Evolutionary conservation across 1,284 basidiomycete species (phyloP).

Genomic region (Ustilago bromivora): DNA sequence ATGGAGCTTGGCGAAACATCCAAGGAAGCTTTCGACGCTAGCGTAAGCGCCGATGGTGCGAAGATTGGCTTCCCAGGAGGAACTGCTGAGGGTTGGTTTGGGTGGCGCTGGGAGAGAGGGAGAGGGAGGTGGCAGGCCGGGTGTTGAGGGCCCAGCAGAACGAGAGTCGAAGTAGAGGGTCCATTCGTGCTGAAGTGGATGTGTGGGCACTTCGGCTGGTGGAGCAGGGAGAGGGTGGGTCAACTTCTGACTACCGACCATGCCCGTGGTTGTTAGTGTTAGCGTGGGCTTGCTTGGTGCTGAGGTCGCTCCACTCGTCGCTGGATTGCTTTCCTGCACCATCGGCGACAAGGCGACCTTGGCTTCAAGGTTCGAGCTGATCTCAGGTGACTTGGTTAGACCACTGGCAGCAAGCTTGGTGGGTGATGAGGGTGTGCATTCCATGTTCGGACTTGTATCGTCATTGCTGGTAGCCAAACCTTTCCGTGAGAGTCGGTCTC

Average conservation of each 20-base stretch:
- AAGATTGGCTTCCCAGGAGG: constrained; percentile 57
- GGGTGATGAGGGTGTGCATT: constrained; percentile 16
- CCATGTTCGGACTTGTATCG: constrained; percentile 2
- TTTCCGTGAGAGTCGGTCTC: constrained; percentile 59
- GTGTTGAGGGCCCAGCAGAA: constrained; percentile 10
- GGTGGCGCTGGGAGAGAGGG: constrained; percentile 81
- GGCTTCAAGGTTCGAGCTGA: neutral
- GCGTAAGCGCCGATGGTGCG: constrained; percentile 60
- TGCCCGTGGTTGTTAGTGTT: constrained; percentile 2
- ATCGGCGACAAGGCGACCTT: neutral
- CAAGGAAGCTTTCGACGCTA: constrained; percentile 83
- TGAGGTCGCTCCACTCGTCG: neutral
- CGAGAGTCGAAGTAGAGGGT: constrained; percentile 84
- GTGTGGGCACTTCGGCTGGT: constrained; percentile 62
- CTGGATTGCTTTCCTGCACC: neutral
- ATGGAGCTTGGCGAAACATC: constrained; percentile 94
- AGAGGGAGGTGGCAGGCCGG: constrained; percentile 77
- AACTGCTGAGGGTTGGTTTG: constrained; percentile 70
- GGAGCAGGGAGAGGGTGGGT: constrained; percentile 20
- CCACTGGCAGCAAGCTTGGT: constrained; percentile 2
- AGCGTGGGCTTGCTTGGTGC: constrained; percentile 5
- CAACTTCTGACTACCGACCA: constrained; percentile 1
- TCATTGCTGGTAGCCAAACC: constrained; percentile 14
- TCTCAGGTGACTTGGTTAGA: constrained; percentile 4
- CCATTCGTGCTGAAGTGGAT: constrained; percentile 86